phyloP scores from a whole-genome alignment of 176 grass and related monocot genomes.

The Aegilops tauschii region DNA sequence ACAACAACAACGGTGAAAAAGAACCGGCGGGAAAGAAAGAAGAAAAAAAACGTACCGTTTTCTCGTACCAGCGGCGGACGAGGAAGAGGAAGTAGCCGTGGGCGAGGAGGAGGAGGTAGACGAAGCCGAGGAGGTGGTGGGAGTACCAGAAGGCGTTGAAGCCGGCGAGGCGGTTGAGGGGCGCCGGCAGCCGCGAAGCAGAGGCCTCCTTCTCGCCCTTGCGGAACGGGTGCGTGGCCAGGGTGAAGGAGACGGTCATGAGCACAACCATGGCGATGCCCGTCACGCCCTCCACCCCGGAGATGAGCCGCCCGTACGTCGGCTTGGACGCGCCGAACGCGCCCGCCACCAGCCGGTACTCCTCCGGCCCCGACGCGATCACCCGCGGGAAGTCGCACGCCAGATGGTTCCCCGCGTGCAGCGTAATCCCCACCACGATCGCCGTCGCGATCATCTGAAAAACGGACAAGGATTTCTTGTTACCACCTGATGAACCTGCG shows the following conservation, averaged over 20 bases:
- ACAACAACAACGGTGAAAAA: too few relatives aligned
- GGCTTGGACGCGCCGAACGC: constrained; percentile 64
- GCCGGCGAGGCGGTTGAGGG: constrained; percentile 67
- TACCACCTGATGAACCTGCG: not conserved
- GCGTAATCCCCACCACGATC: constrained; percentile 76
- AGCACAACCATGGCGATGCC: constrained; percentile 80
- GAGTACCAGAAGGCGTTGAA: constrained; percentile 99
- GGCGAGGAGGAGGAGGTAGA: constrained; percentile 64
- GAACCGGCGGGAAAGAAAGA: too few relatives aligned
- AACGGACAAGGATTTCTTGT: not conserved
- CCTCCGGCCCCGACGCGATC: constrained; percentile 51
- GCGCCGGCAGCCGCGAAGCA: constrained; percentile 37
- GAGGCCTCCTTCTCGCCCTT: constrained; percentile 53
- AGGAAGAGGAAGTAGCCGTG: constrained; percentile 96
- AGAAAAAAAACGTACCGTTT: constrained; percentile 59
- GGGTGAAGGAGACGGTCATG: constrained; percentile 88
- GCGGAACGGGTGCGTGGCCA: constrained; percentile 89
- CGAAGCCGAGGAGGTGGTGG: constrained; percentile 83
- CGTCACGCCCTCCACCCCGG: constrained; percentile 68
- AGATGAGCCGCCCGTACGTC: constrained; percentile 57
- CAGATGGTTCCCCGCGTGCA: constrained; percentile 95
- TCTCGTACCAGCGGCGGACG: constrained; percentile 71
- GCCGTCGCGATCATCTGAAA: constrained; percentile 92
- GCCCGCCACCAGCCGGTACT: constrained; percentile 60
- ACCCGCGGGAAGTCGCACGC: constrained; percentile 92